phyloP scores from a whole-genome alignment of 768 basidiomycete genomes.

The Porphyrellus cyaneotinctus region DNA sequence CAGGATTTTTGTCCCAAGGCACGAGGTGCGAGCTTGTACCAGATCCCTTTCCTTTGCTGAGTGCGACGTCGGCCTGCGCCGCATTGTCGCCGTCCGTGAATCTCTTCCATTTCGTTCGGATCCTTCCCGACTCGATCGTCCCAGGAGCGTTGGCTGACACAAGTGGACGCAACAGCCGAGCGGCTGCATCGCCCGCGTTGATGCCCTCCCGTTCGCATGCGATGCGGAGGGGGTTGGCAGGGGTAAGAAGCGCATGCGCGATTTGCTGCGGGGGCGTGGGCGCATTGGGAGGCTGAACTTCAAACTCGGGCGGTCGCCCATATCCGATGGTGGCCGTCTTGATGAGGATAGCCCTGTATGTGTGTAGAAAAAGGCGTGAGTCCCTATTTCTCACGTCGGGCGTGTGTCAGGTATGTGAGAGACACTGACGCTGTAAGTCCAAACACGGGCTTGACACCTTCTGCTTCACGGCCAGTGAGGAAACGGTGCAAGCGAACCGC shows the following conservation, averaged over 20 bases:
- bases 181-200: conserved; percentile 17
- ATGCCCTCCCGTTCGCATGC: conserved; percentile 28
- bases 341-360: conserved; percentile 47
- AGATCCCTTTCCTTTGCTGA: neutral
- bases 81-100: conserved; percentile 3
- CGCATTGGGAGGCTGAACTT: conserved; percentile 41
- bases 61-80: neutral
- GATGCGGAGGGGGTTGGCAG: conserved; percentile 19
- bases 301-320: conserved; percentile 42
- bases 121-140: conserved; percentile 18
- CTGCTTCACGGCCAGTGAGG: conserved; percentile 79
- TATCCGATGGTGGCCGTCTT: conserved; percentile 48
- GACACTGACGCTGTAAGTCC: conserved; percentile 78
- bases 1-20: neutral
- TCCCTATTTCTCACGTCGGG: too few relatives aligned
- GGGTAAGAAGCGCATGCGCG: conserved; percentile 36
- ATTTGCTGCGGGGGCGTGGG: conserved; percentile 40
- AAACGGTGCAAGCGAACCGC: conserved; percentile 64
- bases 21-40: neutral
- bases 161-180: conserved; percentile 11
- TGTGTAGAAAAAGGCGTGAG: neutral
- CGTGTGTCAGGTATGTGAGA: neutral
- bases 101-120: conserved; percentile 22
- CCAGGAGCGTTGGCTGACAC: conserved; percentile 5
- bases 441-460: conserved; percentile 84